These are phyloP conservation scores for Paraconiothyrium sp. DNA, from an alignment of 2,329 filamentous ascomycete genomes.

Conservation along the genomic window DNA sequence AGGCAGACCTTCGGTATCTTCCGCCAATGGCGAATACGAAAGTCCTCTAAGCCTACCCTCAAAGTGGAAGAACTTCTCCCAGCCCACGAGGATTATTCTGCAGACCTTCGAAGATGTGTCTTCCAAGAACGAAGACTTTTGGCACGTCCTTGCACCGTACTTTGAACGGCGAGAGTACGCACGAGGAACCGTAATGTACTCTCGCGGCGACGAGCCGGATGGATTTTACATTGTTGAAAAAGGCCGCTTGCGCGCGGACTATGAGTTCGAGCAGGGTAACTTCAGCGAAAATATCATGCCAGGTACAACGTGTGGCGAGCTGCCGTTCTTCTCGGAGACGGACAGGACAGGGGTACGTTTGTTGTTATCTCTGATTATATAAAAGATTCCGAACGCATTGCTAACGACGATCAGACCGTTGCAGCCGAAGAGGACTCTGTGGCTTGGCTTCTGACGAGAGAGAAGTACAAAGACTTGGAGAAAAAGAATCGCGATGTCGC, in stretches of 20 bases:
- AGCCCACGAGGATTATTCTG: constrained; percentile 89
- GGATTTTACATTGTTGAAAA: constrained; percentile 92
- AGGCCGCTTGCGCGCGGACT: constrained; percentile 89
- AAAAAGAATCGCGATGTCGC: constrained; percentile 78
- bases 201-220: constrained; percentile 75
- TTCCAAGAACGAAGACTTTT: constrained; percentile 90
- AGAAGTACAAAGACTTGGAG: constrained; percentile 78
- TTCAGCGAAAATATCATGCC: constrained; percentile 93
- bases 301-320: constrained; percentile 92
- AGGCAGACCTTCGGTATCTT: constrained; percentile 49
- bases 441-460: constrained; percentile 79
- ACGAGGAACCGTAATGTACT: constrained; percentile 78
- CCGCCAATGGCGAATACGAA: constrained; percentile 25
- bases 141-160: constrained; percentile 81
- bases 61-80: constrained; percentile 86
- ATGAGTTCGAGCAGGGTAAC: constrained; percentile 86
- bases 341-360: constrained; percentile 71
- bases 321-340: constrained; percentile 96
- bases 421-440: constrained; percentile 82
- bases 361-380: neutral
- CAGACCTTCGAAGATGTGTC: constrained; percentile 95
- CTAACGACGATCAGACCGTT: constrained; percentile 64
- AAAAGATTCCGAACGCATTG: neutral
- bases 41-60: constrained; percentile 42
- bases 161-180: constrained; percentile 75